Conservation (phyloP, 805 yeast genomes). For the Candida insectalens region DNA sequence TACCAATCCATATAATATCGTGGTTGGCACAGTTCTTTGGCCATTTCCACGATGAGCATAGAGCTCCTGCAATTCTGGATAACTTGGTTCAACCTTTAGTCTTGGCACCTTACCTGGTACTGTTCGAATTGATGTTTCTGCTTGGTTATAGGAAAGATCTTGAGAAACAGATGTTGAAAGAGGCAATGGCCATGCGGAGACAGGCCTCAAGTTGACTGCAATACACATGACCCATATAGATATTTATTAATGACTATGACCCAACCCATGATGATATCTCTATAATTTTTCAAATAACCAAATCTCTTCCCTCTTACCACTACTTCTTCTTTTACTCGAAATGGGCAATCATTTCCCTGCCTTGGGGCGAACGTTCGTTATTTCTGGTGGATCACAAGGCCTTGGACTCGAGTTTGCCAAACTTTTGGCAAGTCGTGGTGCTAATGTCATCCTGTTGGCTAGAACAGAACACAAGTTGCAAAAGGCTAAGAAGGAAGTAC, state of each 20-base stretch:
- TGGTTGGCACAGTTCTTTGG: slow-evolving; percentile 89
- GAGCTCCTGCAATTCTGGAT: slow-evolving; percentile 83
- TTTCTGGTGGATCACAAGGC: slow-evolving; percentile 96
- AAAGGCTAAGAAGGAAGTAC: slow-evolving; percentile 37
- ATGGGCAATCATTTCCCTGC: slow-evolving; percentile 17
- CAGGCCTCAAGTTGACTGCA: too few species aligned
- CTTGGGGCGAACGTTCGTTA: slow-evolving; percentile 47
- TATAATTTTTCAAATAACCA: neutral
- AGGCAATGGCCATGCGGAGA: slow-evolving; percentile 31
- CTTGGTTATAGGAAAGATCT: slow-evolving; percentile 53
- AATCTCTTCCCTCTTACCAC: neutral
- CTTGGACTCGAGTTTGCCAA: slow-evolving; percentile 74
- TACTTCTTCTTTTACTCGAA: neutral
- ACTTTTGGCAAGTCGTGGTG: slow-evolving; percentile 33
- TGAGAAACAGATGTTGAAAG: slow-evolving; percentile 36
- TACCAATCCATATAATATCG: slow-evolving; percentile 37
- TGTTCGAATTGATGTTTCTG: slow-evolving; percentile 63
- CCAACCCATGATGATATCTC: too few species aligned
- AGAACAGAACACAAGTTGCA: slow-evolving; percentile 56
- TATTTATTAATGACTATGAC: too few species aligned
- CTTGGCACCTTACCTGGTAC: slow-evolving; percentile 84
- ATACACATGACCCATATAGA: too few species aligned
- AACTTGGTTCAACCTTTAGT: slow-evolving; percentile 78
- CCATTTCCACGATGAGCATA: slow-evolving; percentile 70
- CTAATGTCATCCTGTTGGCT: slow-evolving; percentile 67